Conservation (phyloP, 257 asterid genomes). For the Forsythia suspensa region DNA sequence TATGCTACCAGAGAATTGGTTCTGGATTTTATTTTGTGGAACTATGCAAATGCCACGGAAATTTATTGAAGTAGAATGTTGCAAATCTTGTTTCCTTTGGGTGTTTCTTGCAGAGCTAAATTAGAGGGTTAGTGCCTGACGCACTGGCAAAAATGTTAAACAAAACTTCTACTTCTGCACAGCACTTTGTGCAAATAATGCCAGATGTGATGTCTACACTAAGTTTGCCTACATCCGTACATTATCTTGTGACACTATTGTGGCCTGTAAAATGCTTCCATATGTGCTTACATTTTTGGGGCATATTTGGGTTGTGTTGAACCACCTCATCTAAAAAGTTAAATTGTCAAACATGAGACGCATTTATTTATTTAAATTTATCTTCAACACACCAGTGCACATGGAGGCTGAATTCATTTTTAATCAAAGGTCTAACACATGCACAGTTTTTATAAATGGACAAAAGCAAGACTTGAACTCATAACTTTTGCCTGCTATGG, state of each 20-base stretch:
- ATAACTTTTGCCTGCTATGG: neutral
- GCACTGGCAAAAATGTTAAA: neutral
- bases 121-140: neutral
- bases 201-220: constrained; percentile 6
- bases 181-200: constrained; percentile 8
- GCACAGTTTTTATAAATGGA: neutral
- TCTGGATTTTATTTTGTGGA: constrained; percentile 5
- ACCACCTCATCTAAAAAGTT: neutral
- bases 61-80: neutral
- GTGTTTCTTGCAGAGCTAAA: constrained; percentile 5
- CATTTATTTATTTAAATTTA: neutral
- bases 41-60: constrained; percentile 8
- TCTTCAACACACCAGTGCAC: neutral
- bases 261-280: neutral
- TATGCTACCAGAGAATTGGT: constrained; percentile 15
- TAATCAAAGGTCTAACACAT: neutral
- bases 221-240: constrained; percentile 6
- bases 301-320: neutral
- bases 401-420: neutral
- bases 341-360: neutral
- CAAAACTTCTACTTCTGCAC: neutral
- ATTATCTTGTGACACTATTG: neutral
- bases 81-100: neutral
- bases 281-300: neutral
- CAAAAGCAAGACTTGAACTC: neutral